These are phyloP conservation scores for Pseudocercospora fijiensis DNA, from an alignment of 2,329 filamentous ascomycete species.

Conservation along the genomic window DNA sequence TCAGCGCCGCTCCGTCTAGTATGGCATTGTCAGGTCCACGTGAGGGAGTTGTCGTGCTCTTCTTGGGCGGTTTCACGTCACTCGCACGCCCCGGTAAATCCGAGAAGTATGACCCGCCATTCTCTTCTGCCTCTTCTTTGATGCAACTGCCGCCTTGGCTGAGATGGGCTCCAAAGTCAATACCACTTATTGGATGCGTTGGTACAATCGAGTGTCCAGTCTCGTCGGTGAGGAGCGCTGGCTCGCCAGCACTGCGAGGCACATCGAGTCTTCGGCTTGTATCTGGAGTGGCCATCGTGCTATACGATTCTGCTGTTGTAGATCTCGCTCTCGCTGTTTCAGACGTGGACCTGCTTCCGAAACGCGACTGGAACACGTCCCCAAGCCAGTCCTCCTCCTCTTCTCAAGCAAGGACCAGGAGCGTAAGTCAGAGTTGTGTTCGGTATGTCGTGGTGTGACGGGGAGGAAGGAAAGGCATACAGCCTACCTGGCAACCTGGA, in stretches of 20 bases:
- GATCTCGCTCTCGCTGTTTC: background rate
- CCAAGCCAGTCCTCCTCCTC: background rate
- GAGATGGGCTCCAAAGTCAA: slow-evolving; percentile 24
- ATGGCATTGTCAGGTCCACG: background rate
- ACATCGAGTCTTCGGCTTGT: background rate
- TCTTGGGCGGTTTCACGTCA: slow-evolving; percentile 12
- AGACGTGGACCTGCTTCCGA: background rate
- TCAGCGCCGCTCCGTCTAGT: slow-evolving; percentile 10
- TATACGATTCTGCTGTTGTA: background rate
- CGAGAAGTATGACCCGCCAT: slow-evolving; percentile 18
- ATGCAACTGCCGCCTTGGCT: background rate
- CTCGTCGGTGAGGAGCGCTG: slow-evolving; percentile 17
- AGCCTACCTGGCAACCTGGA: background rate
- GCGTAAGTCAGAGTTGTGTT: background rate
- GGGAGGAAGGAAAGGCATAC: background rate
- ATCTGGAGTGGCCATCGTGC: slow-evolving; percentile 5
- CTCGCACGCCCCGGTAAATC: background rate
- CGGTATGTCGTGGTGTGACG: background rate
- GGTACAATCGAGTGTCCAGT: slow-evolving; percentile 19
- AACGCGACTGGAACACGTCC: background rate
- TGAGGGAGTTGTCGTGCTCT: slow-evolving; percentile 14
- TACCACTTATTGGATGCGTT: slow-evolving; percentile 18
- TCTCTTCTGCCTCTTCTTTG: slow-evolving; percentile 3
- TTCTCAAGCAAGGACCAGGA: background rate
- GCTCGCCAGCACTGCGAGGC: background rate